phyloP scores from a whole-genome alignment of 1,284 basidiomycete genomes.

The Dichomitus squalens region DNA sequence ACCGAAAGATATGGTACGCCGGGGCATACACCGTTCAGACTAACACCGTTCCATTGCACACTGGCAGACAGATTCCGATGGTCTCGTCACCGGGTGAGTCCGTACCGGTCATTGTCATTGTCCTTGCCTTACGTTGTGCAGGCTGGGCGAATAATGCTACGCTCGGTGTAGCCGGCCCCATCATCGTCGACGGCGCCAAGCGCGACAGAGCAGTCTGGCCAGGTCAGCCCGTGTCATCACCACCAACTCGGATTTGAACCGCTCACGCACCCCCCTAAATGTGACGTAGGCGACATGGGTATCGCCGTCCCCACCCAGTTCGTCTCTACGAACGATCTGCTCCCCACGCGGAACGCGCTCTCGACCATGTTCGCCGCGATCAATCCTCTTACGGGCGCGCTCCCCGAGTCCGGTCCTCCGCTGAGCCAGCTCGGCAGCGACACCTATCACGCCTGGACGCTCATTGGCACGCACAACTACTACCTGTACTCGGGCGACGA shows the following conservation, averaged over 20 bases:
- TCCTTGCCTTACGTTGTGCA: slow-evolving; percentile 14
- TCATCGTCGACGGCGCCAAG: slow-evolving; percentile 66
- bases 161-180: slow-evolving; percentile 57
- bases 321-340: slow-evolving; percentile 59
- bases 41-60: slow-evolving; percentile 54
- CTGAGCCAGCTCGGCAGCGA: slow-evolving; percentile 51
- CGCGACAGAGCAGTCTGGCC: slow-evolving; percentile 39
- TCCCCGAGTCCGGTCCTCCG: slow-evolving; percentile 60
- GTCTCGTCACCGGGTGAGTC: slow-evolving; percentile 38
- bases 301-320: slow-evolving; percentile 63
- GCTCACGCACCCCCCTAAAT: slow-evolving; percentile 26
- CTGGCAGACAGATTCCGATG: slow-evolving; percentile 54
- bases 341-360: slow-evolving; percentile 57
- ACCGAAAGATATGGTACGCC: slow-evolving; percentile 53
- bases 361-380: slow-evolving; percentile 60
- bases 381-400: slow-evolving; percentile 51
- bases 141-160: slow-evolving; percentile 63
- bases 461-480: slow-evolving; percentile 49
- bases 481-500: slow-evolving; percentile 50
- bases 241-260: not conserved
- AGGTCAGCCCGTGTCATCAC: slow-evolving; percentile 34
- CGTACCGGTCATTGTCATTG: not conserved
- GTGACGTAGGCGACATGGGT: slow-evolving; percentile 66
- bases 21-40: slow-evolving; percentile 67
- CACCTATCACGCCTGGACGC: slow-evolving; percentile 48